Evolutionary conservation across 805 yeast species (phyloP).

Genomic region (Candida sanyiensis): DNA sequence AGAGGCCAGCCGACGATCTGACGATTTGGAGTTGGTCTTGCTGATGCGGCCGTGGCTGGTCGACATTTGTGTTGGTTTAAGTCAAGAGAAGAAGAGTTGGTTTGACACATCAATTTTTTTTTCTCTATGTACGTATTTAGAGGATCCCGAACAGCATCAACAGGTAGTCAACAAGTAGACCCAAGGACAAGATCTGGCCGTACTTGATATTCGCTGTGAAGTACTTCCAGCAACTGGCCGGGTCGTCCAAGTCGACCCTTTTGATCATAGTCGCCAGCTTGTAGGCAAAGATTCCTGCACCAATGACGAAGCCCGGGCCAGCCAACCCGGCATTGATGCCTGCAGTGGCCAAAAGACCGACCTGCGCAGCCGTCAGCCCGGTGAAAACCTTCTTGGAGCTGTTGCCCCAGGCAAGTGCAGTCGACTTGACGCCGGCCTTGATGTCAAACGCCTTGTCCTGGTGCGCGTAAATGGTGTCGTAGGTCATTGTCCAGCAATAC

Average conservation of each 20-base stretch:
- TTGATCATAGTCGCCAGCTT: conserved; percentile 65
- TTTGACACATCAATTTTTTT: conserved; percentile 1
- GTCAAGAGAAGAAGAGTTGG: neutral
- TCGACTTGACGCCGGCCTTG: conserved; percentile 87
- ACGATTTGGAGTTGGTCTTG: conserved; percentile 29
- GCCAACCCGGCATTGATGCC: conserved; percentile 65
- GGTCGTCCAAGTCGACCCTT: conserved; percentile 72
- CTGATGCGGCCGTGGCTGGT: conserved; percentile 2
- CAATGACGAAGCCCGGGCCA: conserved; percentile 80
- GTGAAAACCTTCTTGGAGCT: conserved; percentile 65
- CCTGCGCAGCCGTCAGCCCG: conserved; percentile 62
- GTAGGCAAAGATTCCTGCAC: conserved; percentile 61
- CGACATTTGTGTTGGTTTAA: neutral
- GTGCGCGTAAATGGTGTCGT: conserved; percentile 96
- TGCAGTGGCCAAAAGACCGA: conserved; percentile 54
- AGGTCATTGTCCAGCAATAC: conserved; percentile 89
- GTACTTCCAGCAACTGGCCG: conserved; percentile 75
- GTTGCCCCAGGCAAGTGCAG: conserved; percentile 93
- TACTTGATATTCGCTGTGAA: conserved; percentile 75
- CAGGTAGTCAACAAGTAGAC: conserved; percentile 61
- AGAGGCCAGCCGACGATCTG: conserved; percentile 52
- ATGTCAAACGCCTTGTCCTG: conserved; percentile 90
- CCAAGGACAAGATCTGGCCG: conserved; percentile 61
- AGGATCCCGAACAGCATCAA: conserved; percentile 42
- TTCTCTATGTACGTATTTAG: conserved; percentile 18